A percentile compares a stretch with the other conserved stretches of the same genome.
phyloP scores from a whole-genome alignment of 768 basidiomycete species.

The Chalciporus pseudorubinellus region DNA sequence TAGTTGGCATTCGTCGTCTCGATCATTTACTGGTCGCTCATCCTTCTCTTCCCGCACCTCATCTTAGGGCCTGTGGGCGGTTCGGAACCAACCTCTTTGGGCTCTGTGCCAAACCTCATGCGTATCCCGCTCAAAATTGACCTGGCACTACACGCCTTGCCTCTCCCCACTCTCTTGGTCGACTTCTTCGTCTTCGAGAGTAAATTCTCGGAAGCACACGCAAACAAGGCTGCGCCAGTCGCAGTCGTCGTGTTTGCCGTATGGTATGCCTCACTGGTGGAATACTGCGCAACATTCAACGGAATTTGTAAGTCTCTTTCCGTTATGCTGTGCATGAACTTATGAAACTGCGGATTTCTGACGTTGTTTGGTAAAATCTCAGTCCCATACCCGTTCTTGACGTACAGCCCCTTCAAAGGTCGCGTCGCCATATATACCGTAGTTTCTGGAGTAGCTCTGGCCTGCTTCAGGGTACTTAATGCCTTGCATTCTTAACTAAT shows the following conservation, averaged over 20 bases:
- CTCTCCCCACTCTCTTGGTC: slow-evolving; percentile 52
- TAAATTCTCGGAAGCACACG: slow-evolving; percentile 41
- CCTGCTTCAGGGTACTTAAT: slow-evolving; percentile 61
- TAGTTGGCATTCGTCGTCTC: slow-evolving; percentile 49
- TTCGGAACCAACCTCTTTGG: not conserved
- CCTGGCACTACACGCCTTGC: slow-evolving; percentile 63
- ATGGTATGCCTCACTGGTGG: slow-evolving; percentile 65
- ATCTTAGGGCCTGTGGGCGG: slow-evolving; percentile 41
- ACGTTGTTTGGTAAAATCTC: not conserved
- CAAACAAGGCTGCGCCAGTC: slow-evolving; percentile 14
- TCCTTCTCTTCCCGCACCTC: slow-evolving; percentile 52
- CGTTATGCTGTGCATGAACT: not conserved
- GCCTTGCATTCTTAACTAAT: slow-evolving; percentile 42
- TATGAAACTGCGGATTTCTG: not conserved
- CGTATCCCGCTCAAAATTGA: slow-evolving; percentile 55
- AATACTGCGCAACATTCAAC: slow-evolving; percentile 62
- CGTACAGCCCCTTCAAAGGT: slow-evolving; percentile 47
- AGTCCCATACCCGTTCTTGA: slow-evolving; percentile 88
- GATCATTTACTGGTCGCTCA: slow-evolving; percentile 67
- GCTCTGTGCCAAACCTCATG: slow-evolving; percentile 18
- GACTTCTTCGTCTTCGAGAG: slow-evolving; percentile 70
- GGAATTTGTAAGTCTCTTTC: slow-evolving; percentile 51
- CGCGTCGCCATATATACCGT: slow-evolving; percentile 61
- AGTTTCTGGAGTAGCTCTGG: slow-evolving; percentile 48
- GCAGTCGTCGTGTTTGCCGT: slow-evolving; percentile 26